Conservation (phyloP, 352 stramenopile species). For the Phytophthora idaei region DNA sequence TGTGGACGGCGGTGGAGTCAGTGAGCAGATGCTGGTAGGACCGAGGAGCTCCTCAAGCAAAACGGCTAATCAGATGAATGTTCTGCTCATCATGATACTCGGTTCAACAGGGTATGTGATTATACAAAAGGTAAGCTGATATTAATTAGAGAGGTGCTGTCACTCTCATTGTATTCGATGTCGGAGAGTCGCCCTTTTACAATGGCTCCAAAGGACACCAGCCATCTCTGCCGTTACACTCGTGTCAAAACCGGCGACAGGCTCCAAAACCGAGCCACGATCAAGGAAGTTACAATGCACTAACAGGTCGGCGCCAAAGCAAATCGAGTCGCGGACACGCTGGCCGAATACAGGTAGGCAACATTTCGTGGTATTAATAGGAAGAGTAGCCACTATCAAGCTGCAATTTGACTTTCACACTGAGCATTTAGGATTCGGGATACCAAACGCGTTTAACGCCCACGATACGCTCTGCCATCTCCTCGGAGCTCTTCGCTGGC, state of each 20-base stretch:
- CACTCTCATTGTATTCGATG: background rate
- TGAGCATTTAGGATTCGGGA: background rate
- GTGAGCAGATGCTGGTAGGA: constrained; percentile 9
- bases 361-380: background rate
- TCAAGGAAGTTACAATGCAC: background rate
- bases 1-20: constrained; percentile 5
- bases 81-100: background rate
- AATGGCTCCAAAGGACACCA: constrained; percentile 7
- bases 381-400: constrained; percentile 1
- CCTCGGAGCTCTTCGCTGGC: background rate
- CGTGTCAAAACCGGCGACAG: constrained; percentile 19
- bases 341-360: background rate
- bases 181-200: background rate
- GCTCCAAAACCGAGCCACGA: constrained; percentile 8
- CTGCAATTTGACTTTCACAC: background rate
- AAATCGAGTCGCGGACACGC: background rate
- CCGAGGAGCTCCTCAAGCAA: too few species aligned
- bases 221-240: constrained; percentile 26
- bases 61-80: constrained; percentile 26
- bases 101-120: background rate
- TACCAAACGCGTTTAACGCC: background rate
- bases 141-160: background rate
- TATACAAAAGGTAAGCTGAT: background rate
- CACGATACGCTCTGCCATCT: constrained; percentile 10
- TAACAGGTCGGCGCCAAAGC: constrained; percentile 20